phyloP scores from a whole-genome alignment of 2,329 filamentous ascomycete species.

The Aspergillus unguis region DNA sequence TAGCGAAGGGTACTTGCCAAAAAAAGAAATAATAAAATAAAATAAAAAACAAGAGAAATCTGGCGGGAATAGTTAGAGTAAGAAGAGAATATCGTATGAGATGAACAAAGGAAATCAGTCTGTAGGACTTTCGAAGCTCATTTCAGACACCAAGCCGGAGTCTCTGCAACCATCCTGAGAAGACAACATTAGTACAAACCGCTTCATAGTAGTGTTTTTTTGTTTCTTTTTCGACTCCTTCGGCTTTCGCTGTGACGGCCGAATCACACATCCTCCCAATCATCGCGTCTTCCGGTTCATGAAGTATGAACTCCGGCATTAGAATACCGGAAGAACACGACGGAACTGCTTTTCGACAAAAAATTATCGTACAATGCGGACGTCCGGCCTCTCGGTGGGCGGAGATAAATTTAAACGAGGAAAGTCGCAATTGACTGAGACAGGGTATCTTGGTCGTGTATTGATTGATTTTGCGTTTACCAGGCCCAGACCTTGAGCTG shows the following conservation, averaged over 20 bases:
- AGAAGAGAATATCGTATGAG: conserved; percentile 2
- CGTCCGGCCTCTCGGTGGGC: conserved; percentile 31
- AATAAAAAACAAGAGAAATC: not conserved
- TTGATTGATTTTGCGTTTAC: conserved; percentile 44
- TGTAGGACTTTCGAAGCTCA: conserved; percentile 4
- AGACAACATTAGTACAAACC: conserved; percentile 19
- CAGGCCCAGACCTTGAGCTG: conserved; percentile 88
- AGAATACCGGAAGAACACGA: conserved; percentile 25
- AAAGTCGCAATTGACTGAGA: conserved; percentile 35
- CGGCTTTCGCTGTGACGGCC: conserved; percentile 9
- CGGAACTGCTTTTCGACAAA: conserved; percentile 26
- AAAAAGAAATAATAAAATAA: not conserved
- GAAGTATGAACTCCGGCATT: conserved; percentile 19
- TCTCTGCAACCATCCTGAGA: conserved; percentile 21
- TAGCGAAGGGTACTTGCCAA: conserved; percentile 6
- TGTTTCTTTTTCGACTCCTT: conserved; percentile 12
- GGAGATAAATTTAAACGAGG: conserved; percentile 36
- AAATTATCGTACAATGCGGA: conserved; percentile 48
- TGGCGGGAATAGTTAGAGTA: not conserved
- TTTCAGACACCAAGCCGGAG: conserved; percentile 10
- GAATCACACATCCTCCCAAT: conserved; percentile 3
- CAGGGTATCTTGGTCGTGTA: conserved; percentile 35
- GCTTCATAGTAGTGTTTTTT: conserved; percentile 17
- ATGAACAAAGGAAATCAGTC: conserved; percentile 7
- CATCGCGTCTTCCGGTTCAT: conserved; percentile 12